These are phyloP conservation scores for Wickerhamomyces hampshirensis DNA, from an alignment of 805 yeast species.

Conservation along the genomic window DNA sequence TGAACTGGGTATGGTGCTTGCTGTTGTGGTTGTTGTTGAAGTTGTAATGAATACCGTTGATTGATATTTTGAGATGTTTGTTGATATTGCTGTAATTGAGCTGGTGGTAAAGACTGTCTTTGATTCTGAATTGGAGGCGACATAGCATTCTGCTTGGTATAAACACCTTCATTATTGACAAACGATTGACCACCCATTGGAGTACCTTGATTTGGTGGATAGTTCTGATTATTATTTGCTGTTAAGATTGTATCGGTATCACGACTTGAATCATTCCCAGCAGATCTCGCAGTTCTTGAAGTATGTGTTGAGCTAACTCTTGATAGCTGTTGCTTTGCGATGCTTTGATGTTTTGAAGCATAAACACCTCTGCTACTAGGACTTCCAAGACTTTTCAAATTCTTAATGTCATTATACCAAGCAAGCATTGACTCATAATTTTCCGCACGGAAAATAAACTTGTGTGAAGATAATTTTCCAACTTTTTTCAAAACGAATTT, in stretches of 20 bases:
- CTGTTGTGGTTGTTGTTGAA: slow-evolving; percentile 5
- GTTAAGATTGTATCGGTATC: slow-evolving; percentile 24
- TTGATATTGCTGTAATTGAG: slow-evolving; percentile 12
- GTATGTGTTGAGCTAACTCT: slow-evolving; percentile 25
- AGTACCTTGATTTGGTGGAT: slow-evolving; percentile 19
- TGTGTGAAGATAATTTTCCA: slow-evolving; percentile 78
- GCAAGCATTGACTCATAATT: slow-evolving; percentile 70
- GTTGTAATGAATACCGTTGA: slow-evolving; percentile 12
- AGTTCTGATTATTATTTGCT: slow-evolving; percentile 14
- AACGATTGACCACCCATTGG: slow-evolving; percentile 16
- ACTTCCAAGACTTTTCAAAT: slow-evolving; percentile 57
- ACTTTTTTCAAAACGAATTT: slow-evolving; percentile 80
- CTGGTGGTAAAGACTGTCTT: slow-evolving; percentile 14
- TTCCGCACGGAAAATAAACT: slow-evolving; percentile 93
- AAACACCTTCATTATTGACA: slow-evolving; percentile 19
- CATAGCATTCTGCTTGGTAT: slow-evolving; percentile 14
- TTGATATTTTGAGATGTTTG: slow-evolving; percentile 2
- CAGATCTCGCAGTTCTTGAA: slow-evolving; percentile 21
- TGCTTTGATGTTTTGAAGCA: slow-evolving; percentile 18
- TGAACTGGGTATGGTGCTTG: slow-evolving; percentile 11
- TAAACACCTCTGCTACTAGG: slow-evolving; percentile 22
- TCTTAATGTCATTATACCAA: slow-evolving; percentile 80
- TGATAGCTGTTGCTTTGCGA: slow-evolving; percentile 14
- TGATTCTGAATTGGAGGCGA: slow-evolving; percentile 16
- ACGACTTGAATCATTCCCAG: slow-evolving; percentile 17